Base-by-base conservation (phyloP, 768 basidiomycete species). In the Russula abietina region DNA sequence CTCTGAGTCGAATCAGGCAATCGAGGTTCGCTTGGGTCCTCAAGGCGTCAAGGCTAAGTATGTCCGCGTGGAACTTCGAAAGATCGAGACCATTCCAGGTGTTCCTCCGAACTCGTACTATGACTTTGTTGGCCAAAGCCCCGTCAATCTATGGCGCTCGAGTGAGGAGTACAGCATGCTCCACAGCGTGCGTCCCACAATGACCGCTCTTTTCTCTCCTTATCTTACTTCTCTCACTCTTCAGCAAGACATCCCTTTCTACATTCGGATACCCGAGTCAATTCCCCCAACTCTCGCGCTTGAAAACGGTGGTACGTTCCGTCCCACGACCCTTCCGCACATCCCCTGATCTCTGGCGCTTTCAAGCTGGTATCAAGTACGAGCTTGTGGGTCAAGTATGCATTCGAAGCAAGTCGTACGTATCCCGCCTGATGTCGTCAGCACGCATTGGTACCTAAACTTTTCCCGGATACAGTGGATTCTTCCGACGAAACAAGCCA, bases 221-320 rank as follows among this genome's bases (percentile, higher is more conserved):
- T 66, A 32, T 38, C 19, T 60, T 50, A 51, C 5, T 51, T 33
- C 24, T 26, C 53, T 46, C 64, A 22, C 19, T 30, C 46, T 56
- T 54, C 58, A 93, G 91, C 85, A 86, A 81, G 93, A 94, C 76
- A 88, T 91, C 67, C 87, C 88, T 3, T 98, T 98, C 73, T 84
- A 85, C 60, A 89, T 98, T 55, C 88, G 93, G 28, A 87, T 98
- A 69, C 95, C 95, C 0, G 93, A 96, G 73, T 89, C 90, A 11
- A 87, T 93, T 62, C 94, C 95, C 2, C 92, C 94, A 17, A 90
- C 82, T 46, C 83, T 93, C 61, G 83, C 88, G 5, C 78, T 97
- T 61, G 89, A 92, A 60, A 86, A 83, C 71, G 82, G 83, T 69
- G 88, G 89, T 85, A 60, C 66, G 81, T 66, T 24, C 30, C 26